These are phyloP conservation scores for Wallacemonas rigidus DNA, from an alignment of 208 protist genomes.

Conservation along the genomic window DNA sequence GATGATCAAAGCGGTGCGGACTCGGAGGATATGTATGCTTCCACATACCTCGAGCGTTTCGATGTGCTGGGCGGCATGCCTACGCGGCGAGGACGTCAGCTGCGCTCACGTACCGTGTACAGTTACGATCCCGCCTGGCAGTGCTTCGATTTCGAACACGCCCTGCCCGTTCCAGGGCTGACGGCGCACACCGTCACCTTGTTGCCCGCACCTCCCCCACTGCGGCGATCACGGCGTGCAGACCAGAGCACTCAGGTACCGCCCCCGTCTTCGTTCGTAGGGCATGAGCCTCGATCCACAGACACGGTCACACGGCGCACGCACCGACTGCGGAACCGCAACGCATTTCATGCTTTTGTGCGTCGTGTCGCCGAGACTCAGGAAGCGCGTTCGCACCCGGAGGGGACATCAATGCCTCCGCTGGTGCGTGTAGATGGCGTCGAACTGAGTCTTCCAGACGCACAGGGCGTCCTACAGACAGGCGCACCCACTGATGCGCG, in stretches of 20 bases:
- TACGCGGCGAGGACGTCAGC: constrained; percentile 36
- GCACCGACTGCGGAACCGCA: neutral
- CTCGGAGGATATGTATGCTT: neutral
- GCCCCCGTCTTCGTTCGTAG: no score
- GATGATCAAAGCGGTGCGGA: neutral
- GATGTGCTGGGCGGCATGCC: constrained; percentile 61
- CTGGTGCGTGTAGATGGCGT: no score
- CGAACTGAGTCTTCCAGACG: no score
- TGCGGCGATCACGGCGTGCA: no score
- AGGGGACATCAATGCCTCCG: no score
- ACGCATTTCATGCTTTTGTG: neutral
- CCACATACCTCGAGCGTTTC: constrained; percentile 30
- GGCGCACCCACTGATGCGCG: neutral
- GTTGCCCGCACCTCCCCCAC: constrained; percentile 16
- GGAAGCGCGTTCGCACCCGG: no score
- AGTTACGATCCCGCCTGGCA: constrained; percentile 36
- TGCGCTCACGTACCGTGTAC: constrained; percentile 46
- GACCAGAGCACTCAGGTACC: no score
- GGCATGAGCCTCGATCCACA: neutral
- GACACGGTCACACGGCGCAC: neutral
- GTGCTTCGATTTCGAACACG: constrained; percentile 44
- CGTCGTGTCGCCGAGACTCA: no score
- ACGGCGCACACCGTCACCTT: constrained; percentile 41
- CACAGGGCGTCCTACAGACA: neutral
- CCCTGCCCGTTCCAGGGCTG: constrained; percentile 42